A percentile compares a stretch with the other conserved stretches of the same genome.
Conservation (phyloP, 805 yeast genomes). For the Metschnikowia rubicola region DNA sequence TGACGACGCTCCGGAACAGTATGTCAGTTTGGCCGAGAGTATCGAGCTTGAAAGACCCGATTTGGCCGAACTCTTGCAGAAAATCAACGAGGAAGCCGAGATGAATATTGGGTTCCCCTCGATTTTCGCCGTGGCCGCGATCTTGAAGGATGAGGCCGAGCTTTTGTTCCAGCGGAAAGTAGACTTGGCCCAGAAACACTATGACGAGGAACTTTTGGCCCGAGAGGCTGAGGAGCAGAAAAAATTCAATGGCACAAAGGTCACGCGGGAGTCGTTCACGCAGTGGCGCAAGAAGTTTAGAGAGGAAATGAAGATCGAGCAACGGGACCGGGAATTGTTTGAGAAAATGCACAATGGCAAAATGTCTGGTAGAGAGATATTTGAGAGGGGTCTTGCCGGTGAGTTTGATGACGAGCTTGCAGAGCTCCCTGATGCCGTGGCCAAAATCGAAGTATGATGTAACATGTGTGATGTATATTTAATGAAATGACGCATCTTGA, state of each 20-base stretch:
- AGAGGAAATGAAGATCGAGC: conserved; percentile 67
- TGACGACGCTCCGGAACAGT: conserved; percentile 20
- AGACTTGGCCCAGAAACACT: conserved; percentile 47
- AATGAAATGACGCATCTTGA: neutral
- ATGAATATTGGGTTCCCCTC: conserved; percentile 90
- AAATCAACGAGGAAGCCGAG: conserved; percentile 58
- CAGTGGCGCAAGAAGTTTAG: conserved; percentile 75
- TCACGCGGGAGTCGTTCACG: conserved; percentile 69
- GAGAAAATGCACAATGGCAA: conserved; percentile 66
- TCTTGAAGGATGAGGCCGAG: conserved; percentile 81
- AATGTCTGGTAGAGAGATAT: conserved; percentile 83
- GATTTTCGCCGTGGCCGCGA: conserved; percentile 72
- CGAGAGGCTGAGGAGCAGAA: conserved; percentile 82
- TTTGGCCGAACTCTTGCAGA: conserved; percentile 34
- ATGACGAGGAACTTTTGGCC: conserved; percentile 55
- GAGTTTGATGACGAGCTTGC: conserved; percentile 46
- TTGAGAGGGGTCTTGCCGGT: conserved; percentile 83
- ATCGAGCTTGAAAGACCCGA: conserved; percentile 55
- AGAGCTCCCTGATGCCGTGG: conserved; percentile 19
- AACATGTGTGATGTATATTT: no score
- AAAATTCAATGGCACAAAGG: conserved; percentile 88
- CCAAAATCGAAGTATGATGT: conserved; percentile 14
- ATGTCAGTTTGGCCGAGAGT: conserved; percentile 53
- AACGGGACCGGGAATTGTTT: conserved; percentile 50
- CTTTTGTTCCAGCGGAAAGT: conserved; percentile 57